Evolutionary conservation across 306 rosid genomes (phyloP), one percentile per base, ranked within the genome.

Genomic region (Luffa aegyptiaca): DNA sequence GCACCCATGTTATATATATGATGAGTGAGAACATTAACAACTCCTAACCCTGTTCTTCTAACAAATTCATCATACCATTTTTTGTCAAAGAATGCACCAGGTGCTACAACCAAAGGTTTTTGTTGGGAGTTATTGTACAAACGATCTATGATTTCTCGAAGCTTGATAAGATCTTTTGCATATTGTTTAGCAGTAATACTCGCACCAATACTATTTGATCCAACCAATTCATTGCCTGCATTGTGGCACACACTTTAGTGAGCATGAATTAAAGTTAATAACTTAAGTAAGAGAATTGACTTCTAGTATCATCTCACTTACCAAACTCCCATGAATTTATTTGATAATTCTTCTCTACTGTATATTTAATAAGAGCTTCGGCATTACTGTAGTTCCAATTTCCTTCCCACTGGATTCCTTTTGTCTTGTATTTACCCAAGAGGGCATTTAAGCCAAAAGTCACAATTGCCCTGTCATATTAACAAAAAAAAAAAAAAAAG

Each of bases 281-380:
- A 39, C 6, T 11, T 26, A 68, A 44, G 3, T 3, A 0, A 41
- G 3, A 5, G 13, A 46, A 46, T 46, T 11, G 12, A 46, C 13
- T 9, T 11, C 13, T 10, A 46, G 51, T 46, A 46, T 46, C 10
- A 46, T 46, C 10, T 48, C 17, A 53, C 58, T 53, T 53, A 94
- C 98, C 98, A 77, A 89, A 92, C 72, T 94, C 98, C 97, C 97
- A 94, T 44, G 98, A 92, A 82, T 88, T 86, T 46, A 94, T 94
- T 45, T 84, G 44, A 85, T 92, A 90, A 78, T 90, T 87, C 81
- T 88, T 90, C 8, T 91, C 87, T 70, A 89, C 8, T 4, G 97
- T 89, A 80, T 92, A 92, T 2, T 85, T 83, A 56, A 94, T 89
- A 8, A 94, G 90, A 72, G 85, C 88, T 41, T 83, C 18, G 39